Conservation (phyloP, 768 basidiomycete genomes). For the Suillus lakei region DNA sequence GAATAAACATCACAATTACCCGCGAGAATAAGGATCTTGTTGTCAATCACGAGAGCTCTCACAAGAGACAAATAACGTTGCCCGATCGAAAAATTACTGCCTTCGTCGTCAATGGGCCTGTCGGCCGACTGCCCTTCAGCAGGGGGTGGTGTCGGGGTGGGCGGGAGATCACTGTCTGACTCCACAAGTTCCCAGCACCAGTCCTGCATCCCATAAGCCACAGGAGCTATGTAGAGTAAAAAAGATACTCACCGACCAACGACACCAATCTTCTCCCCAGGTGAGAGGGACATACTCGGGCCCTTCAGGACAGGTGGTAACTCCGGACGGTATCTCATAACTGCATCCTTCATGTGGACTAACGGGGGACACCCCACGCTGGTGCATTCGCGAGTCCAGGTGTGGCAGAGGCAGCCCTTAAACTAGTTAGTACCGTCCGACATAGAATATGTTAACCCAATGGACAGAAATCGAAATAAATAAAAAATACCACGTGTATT, state of each 20-base stretch:
- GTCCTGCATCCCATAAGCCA: constrained; percentile 47
- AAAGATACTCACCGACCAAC: constrained; percentile 59
- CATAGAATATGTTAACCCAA: background rate
- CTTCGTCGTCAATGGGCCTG: constrained; percentile 84
- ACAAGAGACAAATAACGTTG: constrained; percentile 86
- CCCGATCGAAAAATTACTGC: constrained; percentile 64
- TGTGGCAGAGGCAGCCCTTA: background rate
- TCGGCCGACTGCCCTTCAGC: constrained; percentile 54
- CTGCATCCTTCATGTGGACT: too few species aligned
- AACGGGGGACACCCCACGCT: background rate
- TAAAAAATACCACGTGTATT: background rate
- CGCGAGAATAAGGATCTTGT: constrained; percentile 83
- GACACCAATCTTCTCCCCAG: constrained; percentile 91
- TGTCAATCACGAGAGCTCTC: constrained; percentile 84
- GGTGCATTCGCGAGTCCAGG: background rate
- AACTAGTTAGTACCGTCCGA: background rate
- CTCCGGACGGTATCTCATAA: too few species aligned
- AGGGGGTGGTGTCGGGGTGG: constrained; percentile 27
- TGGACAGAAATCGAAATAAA: background rate
- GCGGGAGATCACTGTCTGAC: constrained; percentile 27
- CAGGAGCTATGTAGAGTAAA: constrained; percentile 12
- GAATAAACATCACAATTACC: constrained; percentile 38
- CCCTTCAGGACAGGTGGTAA: constrained; percentile 88
- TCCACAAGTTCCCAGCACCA: constrained; percentile 90
- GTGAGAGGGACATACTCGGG: constrained; percentile 66